Conservation (phyloP, 2,329 filamentous ascomycete genomes). For the Cordyceps cicadae region DNA sequence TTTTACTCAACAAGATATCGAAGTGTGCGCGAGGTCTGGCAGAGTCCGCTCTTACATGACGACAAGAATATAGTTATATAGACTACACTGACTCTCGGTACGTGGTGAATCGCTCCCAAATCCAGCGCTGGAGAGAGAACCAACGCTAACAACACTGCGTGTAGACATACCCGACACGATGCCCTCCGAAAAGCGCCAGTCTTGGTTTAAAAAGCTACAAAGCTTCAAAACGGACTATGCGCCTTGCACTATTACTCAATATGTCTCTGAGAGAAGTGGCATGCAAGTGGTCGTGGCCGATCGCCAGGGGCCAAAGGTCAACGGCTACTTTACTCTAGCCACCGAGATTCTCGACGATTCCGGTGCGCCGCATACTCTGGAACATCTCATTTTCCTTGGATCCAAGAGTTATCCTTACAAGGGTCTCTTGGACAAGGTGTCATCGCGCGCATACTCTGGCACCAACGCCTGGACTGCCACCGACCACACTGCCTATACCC, state of each 20-base stretch:
- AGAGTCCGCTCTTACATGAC: no score
- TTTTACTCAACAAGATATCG: not conserved
- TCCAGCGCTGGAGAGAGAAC: not conserved
- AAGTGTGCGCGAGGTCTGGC: not conserved
- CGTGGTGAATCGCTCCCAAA: not conserved
- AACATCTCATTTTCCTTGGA: conserved; percentile 80
- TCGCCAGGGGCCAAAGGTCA: conserved; percentile 86
- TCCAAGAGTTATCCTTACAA: conserved; percentile 93
- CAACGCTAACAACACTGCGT: not conserved
- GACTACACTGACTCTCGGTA: not conserved
- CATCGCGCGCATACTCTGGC: conserved; percentile 82
- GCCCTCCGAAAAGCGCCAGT: conserved; percentile 40
- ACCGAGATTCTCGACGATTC: conserved; percentile 98
- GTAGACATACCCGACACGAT: conserved; percentile 34
- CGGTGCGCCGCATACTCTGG: conserved; percentile 79
- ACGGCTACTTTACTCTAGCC: conserved; percentile 88
- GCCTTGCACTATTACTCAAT: conserved; percentile 80
- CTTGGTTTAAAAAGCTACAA: conserved; percentile 74
- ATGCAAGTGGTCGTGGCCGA: conserved; percentile 93
- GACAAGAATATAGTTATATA: not conserved
- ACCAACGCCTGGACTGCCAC: conserved; percentile 98
- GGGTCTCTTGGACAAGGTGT: conserved; percentile 87
- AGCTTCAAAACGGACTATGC: conserved; percentile 86
- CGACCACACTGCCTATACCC: conserved; percentile 91
- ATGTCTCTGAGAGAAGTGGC: conserved; percentile 89